Evolutionary conservation across 768 basidiomycete genomes (phyloP).

Genomic region (Zangia roseola): DNA sequence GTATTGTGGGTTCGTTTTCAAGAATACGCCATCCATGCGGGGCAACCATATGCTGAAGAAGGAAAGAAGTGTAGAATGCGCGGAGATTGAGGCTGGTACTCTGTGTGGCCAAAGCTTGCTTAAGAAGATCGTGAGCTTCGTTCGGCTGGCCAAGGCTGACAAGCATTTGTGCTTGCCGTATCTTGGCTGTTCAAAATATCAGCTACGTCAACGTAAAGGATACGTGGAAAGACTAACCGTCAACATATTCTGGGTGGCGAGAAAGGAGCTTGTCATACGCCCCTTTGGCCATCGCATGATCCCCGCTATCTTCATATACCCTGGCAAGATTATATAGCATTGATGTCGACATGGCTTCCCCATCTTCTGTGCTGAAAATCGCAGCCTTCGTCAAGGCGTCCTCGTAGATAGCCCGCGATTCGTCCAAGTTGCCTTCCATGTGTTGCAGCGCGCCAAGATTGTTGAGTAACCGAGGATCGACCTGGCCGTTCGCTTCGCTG

Average conservation of each 20-base stretch:
- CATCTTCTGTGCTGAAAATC: conserved; percentile 42
- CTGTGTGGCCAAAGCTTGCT: conserved; percentile 83
- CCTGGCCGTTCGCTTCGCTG: conserved; percentile 47
- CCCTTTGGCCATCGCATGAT: conserved; percentile 69
- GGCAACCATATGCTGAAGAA: conserved; percentile 79
- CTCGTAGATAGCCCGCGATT: conserved; percentile 70
- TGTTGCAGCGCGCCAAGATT: conserved; percentile 79
- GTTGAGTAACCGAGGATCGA: conserved; percentile 72
- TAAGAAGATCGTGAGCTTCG: conserved; percentile 85
- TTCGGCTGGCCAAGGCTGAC: conserved; percentile 65
- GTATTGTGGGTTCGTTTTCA: too few relatives aligned
- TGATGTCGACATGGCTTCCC: conserved; percentile 75
- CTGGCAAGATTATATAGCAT: conserved; percentile 91
- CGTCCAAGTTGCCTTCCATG: conserved; percentile 55
- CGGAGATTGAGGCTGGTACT: conserved; percentile 82
- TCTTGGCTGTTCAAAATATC: conserved; percentile 64
- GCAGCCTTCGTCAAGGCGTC: conserved; percentile 63
- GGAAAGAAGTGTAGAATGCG: conserved; percentile 91
- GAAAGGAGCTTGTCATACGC: conserved; percentile 85
- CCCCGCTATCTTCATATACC: conserved; percentile 84
- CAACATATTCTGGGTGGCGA: conserved; percentile 95
- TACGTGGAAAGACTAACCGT: conserved; percentile 58
- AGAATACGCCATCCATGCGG: too few relatives aligned
- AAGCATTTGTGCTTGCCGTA: conserved; percentile 84
- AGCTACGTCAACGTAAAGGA: conserved; percentile 1